Evolutionary conservation across 495 filamentous ascomycete genomes (phyloP).

Genomic region (Geopyxis carbonaria): DNA sequence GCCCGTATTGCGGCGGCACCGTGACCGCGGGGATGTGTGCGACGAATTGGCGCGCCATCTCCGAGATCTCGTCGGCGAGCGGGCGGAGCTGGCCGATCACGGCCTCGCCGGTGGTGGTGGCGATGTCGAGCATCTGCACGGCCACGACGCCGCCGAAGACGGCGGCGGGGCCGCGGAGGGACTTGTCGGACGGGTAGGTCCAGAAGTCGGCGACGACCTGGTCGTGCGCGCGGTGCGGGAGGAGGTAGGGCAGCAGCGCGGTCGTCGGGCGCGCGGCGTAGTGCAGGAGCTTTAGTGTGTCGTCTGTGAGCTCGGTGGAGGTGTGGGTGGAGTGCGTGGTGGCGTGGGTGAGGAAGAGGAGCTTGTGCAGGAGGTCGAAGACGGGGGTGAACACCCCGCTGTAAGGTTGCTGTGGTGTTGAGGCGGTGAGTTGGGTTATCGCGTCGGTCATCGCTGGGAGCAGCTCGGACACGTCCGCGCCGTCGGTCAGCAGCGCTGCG

Average conservation of each 20-base stretch:
- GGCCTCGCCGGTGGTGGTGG: not conserved
- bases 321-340: conserved; percentile 3
- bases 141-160: conserved; percentile 2
- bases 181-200: not conserved
- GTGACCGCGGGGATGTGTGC: conserved; percentile 19
- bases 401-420: too few relatives aligned
- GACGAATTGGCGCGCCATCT: conserved; percentile 21
- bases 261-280: conserved; percentile 18
- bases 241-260: conserved; percentile 18
- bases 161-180: not conserved
- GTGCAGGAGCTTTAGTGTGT: conserved; percentile 16
- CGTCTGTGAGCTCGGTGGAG: conserved; percentile 6
- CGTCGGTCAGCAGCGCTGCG: conserved; percentile 29
- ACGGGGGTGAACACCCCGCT: too few relatives aligned
- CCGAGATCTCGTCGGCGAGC: conserved; percentile 22
- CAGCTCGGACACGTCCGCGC: conserved; percentile 27
- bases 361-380: conserved; percentile 6
- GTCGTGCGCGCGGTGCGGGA: conserved; percentile 11
- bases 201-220: conserved; percentile 20
- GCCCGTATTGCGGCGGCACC: too few relatives aligned
- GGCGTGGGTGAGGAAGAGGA: conserved; percentile 3
- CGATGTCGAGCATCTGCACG: not conserved
- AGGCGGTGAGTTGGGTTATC: too few relatives aligned
- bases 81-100: conserved; percentile 12
- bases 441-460: too few relatives aligned